phyloP scores from a whole-genome alignment of 805 yeast species.

The Saccharomycopsis sp. region DNA sequence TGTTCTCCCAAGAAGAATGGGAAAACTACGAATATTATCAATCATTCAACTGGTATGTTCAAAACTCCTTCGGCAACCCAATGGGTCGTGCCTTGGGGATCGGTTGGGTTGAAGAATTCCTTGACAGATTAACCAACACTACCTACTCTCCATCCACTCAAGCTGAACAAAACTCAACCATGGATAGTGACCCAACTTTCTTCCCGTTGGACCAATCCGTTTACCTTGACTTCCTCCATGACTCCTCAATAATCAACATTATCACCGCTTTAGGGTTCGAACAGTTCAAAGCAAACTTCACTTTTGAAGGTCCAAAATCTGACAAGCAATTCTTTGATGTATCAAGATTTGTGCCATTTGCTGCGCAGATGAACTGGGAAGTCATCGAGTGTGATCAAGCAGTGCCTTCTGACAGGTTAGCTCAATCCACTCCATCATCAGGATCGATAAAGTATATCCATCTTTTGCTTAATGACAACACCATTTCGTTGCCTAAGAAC shows the following conservation, averaged over 20 bases:
- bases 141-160: constrained; percentile 43
- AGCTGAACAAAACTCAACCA: constrained; percentile 40
- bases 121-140: constrained; percentile 39
- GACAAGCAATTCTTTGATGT: constrained; percentile 15
- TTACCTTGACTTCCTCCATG: constrained; percentile 71
- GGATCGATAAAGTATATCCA: constrained; percentile 15
- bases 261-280: constrained; percentile 59
- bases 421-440: constrained; percentile 8
- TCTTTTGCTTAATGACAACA: constrained; percentile 20
- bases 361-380: constrained; percentile 20
- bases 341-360: constrained; percentile 21
- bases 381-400: constrained; percentile 21
- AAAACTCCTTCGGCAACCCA: constrained; percentile 57
- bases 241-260: constrained; percentile 55
- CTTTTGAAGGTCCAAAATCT: constrained; percentile 13
- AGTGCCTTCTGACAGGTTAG: constrained; percentile 17
- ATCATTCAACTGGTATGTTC: constrained; percentile 55
- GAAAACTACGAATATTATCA: constrained; percentile 51
- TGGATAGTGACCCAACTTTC: constrained; percentile 24
- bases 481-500: constrained; percentile 17
- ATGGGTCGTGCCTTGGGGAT: constrained; percentile 54
- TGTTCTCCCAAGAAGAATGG: constrained; percentile 64
- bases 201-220: constrained; percentile 42
- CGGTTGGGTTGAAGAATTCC: constrained; percentile 40
- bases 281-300: constrained; percentile 18